Conservation (phyloP, 2,329 filamentous ascomycete species). For the Exserohilum rostratum region DNA sequence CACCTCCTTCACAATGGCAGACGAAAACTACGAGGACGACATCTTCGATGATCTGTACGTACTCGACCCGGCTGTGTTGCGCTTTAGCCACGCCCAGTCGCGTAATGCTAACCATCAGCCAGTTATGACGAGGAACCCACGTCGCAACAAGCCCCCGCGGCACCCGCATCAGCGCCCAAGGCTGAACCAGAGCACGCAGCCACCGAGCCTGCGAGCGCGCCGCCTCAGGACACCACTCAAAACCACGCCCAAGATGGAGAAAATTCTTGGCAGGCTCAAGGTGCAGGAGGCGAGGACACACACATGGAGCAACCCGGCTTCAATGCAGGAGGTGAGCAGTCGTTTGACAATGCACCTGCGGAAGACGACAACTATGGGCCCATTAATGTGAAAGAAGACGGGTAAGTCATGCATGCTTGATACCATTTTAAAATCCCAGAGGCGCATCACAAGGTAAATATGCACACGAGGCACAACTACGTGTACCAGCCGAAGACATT, state of each 20-base stretch:
- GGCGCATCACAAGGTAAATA: slow-evolving; percentile 35
- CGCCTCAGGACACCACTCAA: slow-evolving; percentile 23
- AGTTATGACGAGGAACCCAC: slow-evolving; percentile 51
- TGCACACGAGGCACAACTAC: not conserved
- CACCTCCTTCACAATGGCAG: slow-evolving; percentile 66
- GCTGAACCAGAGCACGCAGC: slow-evolving; percentile 30
- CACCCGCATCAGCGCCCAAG: slow-evolving; percentile 29
- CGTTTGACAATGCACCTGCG: slow-evolving; percentile 38
- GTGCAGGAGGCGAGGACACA: slow-evolving; percentile 30
- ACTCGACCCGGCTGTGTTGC: slow-evolving; percentile 2
- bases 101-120: slow-evolving; percentile 28
- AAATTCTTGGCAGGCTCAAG: slow-evolving; percentile 26
- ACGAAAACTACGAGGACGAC: slow-evolving; percentile 89
- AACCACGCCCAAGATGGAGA: slow-evolving; percentile 21
- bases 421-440: slow-evolving; percentile 9
- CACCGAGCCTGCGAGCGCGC: slow-evolving; percentile 24
- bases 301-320: slow-evolving; percentile 40
- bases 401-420: slow-evolving; percentile 66
- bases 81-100: not conserved
- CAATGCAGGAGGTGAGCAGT: slow-evolving; percentile 39
- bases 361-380: slow-evolving; percentile 54
- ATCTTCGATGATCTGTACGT: slow-evolving; percentile 94
- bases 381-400: slow-evolving; percentile 85
- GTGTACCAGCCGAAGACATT: not conserved
- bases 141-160: slow-evolving; percentile 30